phyloP scores from a whole-genome alignment of 306 rosid species.

The Prunus armeniaca region DNA sequence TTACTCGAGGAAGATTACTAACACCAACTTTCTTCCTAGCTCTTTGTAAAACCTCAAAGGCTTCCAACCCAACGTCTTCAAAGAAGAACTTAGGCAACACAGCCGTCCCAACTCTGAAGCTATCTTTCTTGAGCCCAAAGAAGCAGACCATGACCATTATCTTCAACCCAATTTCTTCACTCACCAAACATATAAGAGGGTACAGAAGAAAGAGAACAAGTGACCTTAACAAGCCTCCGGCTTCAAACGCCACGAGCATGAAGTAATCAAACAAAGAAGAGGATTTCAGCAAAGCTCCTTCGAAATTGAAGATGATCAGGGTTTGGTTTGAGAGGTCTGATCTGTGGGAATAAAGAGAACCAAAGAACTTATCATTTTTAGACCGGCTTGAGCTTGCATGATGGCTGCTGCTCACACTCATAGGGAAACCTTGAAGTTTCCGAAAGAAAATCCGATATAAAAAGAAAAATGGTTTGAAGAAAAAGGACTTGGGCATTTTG shows the following conservation, averaged over 20 bases:
- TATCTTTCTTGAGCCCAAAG: conserved; percentile 67
- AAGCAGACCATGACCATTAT: conserved; percentile 77
- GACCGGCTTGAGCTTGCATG: conserved; percentile 25
- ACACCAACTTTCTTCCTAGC: conserved; percentile 62
- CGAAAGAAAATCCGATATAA: conserved; percentile 49
- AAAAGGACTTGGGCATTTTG: conserved; percentile 40
- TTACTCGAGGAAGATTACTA: conserved; percentile 52
- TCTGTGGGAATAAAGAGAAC: conserved; percentile 34
- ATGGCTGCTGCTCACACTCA: conserved; percentile 32
- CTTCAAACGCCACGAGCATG: conserved; percentile 93
- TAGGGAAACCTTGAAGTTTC: conserved; percentile 38
- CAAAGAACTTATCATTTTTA: conserved; percentile 32
- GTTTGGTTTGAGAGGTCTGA: conserved; percentile 41
- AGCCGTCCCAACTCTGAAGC: conserved; percentile 56
- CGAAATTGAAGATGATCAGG: conserved; percentile 62
- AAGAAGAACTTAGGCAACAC: conserved; percentile 76
- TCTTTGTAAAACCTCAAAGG: conserved; percentile 43
- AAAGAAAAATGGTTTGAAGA: conserved; percentile 50
- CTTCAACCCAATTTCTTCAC: conserved; percentile 52
- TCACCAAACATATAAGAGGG: conserved; percentile 53
- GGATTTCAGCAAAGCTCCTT: conserved; percentile 56
- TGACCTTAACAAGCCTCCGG: conserved; percentile 60
- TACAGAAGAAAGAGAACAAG: conserved; percentile 40
- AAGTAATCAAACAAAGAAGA: conserved; percentile 63
- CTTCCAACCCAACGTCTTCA: conserved; percentile 71